phyloP scores from a whole-genome alignment of 139 green algal species.

The Parachlorella kessleri region DNA sequence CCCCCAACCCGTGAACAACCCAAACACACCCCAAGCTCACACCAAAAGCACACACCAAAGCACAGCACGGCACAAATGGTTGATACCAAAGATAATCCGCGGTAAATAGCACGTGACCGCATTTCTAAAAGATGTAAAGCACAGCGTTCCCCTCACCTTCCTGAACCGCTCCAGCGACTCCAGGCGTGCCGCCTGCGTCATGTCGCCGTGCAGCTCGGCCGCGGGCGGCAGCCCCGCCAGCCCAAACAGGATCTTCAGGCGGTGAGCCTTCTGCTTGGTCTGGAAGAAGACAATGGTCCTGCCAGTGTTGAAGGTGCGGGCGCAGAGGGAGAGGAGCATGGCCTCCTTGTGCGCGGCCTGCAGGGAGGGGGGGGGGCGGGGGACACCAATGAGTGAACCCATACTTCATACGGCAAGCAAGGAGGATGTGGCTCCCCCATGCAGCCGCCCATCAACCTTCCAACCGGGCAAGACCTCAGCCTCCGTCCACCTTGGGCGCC shows the following conservation, averaged over 20 bases:
- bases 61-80: too few species aligned
- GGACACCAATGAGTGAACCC: too few species aligned
- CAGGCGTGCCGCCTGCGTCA: constrained; percentile 89
- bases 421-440: too few species aligned
- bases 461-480: too few species aligned
- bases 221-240: constrained; percentile 77
- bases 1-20: neutral
- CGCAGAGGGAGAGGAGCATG: constrained; percentile 82
- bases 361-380: neutral
- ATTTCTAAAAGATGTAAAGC: neutral
- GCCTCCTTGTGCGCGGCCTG: constrained; percentile 82
- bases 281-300: constrained; percentile 91
- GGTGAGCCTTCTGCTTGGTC: constrained; percentile 91
- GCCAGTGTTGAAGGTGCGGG: constrained; percentile 65
- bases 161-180: constrained; percentile 86
- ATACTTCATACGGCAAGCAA: too few species aligned
- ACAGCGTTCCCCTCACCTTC: constrained; percentile 25
- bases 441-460: too few species aligned
- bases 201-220: constrained; percentile 96
- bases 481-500: too few species aligned
- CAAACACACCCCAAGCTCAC: neutral
- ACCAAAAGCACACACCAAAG: too few species aligned
- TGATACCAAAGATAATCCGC: too few species aligned
- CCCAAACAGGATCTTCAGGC: constrained; percentile 95
- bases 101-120: too few species aligned